A percentile compares a stretch with the other conserved stretches of the same genome.
Conservation (phyloP, 176 grass and related monocot genomes). For the Eleusine indica region DNA sequence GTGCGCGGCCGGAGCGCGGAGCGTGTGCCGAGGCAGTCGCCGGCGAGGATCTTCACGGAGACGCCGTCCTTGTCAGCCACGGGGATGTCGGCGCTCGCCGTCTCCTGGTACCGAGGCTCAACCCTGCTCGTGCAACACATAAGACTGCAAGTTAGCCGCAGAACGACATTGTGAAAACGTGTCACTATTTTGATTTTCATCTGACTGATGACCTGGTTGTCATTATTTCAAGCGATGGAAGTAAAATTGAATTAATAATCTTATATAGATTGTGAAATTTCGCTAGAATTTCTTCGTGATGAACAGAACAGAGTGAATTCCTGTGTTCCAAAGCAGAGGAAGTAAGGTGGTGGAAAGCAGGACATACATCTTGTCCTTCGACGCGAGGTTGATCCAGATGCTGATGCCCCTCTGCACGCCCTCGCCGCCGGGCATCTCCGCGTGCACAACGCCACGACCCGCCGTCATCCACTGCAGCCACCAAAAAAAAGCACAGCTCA, state of each 20-base stretch:
- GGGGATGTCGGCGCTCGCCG: conserved; percentile 66
- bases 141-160: neutral
- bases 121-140: conserved; percentile 45
- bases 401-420: conserved; percentile 74
- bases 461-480: conserved; percentile 81
- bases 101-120: conserved; percentile 76
- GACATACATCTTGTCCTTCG: conserved; percentile 80
- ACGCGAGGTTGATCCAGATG: conserved; percentile 84
- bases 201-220: neutral
- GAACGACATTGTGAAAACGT: neutral
- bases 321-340: neutral
- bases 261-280: neutral
- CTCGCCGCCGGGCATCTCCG: conserved; percentile 71
- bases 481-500: neutral
- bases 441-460: conserved; percentile 91
- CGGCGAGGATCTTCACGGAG: conserved; percentile 78
- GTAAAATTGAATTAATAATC: neutral
- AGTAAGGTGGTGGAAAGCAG: neutral
- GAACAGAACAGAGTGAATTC: too few species aligned
- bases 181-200: neutral
- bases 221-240: neutral
- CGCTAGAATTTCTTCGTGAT: neutral
- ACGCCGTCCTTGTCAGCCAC: conserved; percentile 53
- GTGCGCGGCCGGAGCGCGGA: conserved; percentile 70
- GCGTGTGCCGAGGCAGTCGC: conserved; percentile 60